Percentiles rank a stretch among this genome's conserved stretches.
Conservation (phyloP, 2,329 filamentous ascomycete genomes). For the Cercospora brassicicola region DNA sequence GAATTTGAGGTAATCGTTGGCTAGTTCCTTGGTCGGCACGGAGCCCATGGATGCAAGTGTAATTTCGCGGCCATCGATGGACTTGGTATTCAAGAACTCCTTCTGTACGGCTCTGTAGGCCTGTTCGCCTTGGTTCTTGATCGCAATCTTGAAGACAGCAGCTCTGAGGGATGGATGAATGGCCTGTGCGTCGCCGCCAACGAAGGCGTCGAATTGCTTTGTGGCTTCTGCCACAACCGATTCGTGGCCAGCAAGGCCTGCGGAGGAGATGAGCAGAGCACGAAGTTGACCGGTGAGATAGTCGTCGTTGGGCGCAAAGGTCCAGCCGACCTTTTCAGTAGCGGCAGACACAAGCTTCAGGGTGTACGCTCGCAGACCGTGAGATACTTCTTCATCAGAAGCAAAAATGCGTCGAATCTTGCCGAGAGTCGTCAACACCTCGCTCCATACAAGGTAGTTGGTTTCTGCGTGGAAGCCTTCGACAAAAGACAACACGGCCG, state of each 20-base stretch:
- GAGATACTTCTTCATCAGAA: conserved; percentile 68
- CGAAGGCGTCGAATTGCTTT: conserved; percentile 78
- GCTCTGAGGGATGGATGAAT: conserved; percentile 80
- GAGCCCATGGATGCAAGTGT: conserved; percentile 74
- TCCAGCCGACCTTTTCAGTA: conserved; percentile 80
- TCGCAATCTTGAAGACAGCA: conserved; percentile 75
- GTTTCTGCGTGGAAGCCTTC: conserved; percentile 80
- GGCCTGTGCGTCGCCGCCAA: conserved; percentile 64
- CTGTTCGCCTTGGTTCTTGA: conserved; percentile 69
- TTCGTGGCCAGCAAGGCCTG: conserved; percentile 74
- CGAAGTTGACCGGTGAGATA: conserved; percentile 81
- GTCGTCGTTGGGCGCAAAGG: conserved; percentile 73
- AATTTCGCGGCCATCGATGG: conserved; percentile 89
- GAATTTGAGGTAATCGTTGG: conserved; percentile 68
- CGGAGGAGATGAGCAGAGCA: conserved; percentile 73
- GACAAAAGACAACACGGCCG: conserved; percentile 78
- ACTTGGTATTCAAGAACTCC: conserved; percentile 78
- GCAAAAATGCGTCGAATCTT: conserved; percentile 83
- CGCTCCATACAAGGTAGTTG: conserved; percentile 86
- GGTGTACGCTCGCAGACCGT: conserved; percentile 74
- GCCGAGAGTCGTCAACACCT: conserved; percentile 73
- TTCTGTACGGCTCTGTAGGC: conserved; percentile 76
- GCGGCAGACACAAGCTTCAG: conserved; percentile 74
- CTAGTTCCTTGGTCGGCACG: conserved; percentile 67
- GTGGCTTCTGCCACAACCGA: conserved; percentile 70